These are phyloP conservation scores for Quercus tomentella DNA, from an alignment of 331 rosid species.

Conservation along the genomic window DNA sequence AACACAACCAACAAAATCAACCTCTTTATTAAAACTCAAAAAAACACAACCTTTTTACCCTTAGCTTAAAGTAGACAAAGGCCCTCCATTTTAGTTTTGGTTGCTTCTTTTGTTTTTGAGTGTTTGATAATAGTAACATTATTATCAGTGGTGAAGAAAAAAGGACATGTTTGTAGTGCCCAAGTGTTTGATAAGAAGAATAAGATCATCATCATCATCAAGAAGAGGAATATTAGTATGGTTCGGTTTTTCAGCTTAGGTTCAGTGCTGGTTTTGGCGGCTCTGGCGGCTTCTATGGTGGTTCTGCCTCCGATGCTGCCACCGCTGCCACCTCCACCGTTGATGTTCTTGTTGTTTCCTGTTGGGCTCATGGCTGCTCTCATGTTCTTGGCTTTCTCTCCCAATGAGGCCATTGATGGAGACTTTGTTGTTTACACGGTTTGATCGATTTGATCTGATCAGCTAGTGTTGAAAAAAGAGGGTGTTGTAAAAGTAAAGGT, in stretches of 20 bases:
- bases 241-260: conserved; percentile 42
- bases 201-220: no score
- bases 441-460: conserved; percentile 3
- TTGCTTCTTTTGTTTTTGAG: background rate
- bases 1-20: background rate
- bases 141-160: background rate
- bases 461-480: no score
- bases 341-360: conserved; percentile 71
- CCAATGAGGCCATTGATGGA: conserved; percentile 16
- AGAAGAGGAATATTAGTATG: conserved; percentile 16
- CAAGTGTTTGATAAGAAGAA: background rate
- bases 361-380: conserved; percentile 85
- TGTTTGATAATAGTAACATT: no score
- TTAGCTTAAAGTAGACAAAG: no score
- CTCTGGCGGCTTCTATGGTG: conserved; percentile 64
- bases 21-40: background rate
- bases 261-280: conserved; percentile 45
- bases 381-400: conserved; percentile 63
- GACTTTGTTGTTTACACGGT: conserved; percentile 33
- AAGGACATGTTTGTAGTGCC: conserved; percentile 4
- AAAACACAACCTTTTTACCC: background rate
- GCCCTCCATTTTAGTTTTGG: background rate
- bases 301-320: conserved; percentile 67
- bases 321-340: conserved; percentile 85
- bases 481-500: no score